Evolutionary conservation across 768 basidiomycete genomes (phyloP), one percentile per base, ranked within the genome.

Genomic region (Calvatia gigantea): DNA sequence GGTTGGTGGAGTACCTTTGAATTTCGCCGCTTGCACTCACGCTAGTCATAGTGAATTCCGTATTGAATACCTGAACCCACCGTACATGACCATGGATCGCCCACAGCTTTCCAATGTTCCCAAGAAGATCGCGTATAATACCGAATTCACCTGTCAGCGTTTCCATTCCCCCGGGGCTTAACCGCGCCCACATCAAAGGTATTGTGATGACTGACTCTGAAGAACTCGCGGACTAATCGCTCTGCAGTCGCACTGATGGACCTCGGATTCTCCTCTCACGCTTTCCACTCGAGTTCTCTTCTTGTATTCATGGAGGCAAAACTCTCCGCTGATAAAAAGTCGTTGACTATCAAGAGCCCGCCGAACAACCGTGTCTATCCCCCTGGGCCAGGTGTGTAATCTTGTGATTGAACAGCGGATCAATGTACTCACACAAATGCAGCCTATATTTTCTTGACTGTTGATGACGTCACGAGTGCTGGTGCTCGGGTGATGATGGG

Each of bases 251-350:
- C 69, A 6, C 58, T 77, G 8, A 71, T 72, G 57, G 75, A 77
- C 52, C 65, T 75, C n/a, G 74, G 75, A 0, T 76, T 76, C 59
- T 72, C 72, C 1, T 70, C 76, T 1, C 76, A 77, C 53, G 74
- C 69, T 0, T 67, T 74, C 58, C 73, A 74, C 51, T 72, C 74
- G 31, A 74, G 75, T 52, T 68, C 69, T 29, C 68, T 72, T 7
- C 60, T 74, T 4, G 71, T 75, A 1, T 69, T 71, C 50, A 69
- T 76, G 60, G 61, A 68, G 5, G 68, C 73, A 7, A 55, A 58
- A 3, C 61, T 76, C 0, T 70, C 73, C 1, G 48, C 50, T 3
- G 61, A 73, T 52, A 64, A 64, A 28, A 71, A 66, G 53, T 64
- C 66, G 2, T 63, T 76, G n/a, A 68, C 65, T 2, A 67, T 74